A percentile compares a stretch with the other conserved stretches of the same genome.
These are phyloP conservation scores for Rosa persica DNA, from an alignment of 306 rosid genomes.

Conservation along the genomic window DNA sequence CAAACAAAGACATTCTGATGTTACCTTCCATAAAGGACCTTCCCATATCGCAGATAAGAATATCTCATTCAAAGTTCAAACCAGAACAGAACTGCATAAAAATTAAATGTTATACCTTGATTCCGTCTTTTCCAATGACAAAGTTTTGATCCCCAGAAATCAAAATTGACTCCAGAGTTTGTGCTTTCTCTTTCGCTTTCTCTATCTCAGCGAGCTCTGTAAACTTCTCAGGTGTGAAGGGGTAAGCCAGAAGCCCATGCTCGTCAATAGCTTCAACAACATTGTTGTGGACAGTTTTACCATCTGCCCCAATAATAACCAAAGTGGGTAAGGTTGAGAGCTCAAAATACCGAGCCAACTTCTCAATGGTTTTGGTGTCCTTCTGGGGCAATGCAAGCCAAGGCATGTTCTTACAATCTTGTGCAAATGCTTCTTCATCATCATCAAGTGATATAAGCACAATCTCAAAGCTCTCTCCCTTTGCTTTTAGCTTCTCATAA, in stretches of 20 bases:
- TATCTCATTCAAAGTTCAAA: background rate
- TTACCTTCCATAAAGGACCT: background rate
- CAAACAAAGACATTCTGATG: background rate
- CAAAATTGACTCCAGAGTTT: constrained; percentile 65
- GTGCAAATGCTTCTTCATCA: constrained; percentile 47
- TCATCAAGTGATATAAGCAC: constrained; percentile 53
- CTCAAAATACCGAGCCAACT: constrained; percentile 50
- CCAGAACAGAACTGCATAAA: background rate
- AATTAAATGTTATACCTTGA: constrained; percentile 38
- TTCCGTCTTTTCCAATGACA: constrained; percentile 50
- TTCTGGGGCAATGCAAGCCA: constrained; percentile 66
- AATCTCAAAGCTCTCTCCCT: constrained; percentile 61
- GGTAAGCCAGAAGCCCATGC: constrained; percentile 62
- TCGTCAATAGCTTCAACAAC: constrained; percentile 53
- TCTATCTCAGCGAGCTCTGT: constrained; percentile 48
- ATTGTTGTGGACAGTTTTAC: constrained; percentile 55
- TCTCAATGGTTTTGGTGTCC: constrained; percentile 43
- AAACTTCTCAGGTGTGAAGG: constrained; percentile 68
- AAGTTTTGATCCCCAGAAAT: constrained; percentile 47
- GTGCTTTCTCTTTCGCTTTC: constrained; percentile 59
- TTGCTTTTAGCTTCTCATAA: constrained; percentile 55
- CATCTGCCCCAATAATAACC: constrained; percentile 68
- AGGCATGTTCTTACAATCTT: constrained; percentile 40
- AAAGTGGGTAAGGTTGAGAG: constrained; percentile 55
- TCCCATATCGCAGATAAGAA: background rate